Percentiles rank a stretch among this genome's conserved stretches.
phyloP scores from a whole-genome alignment of 768 basidiomycete genomes.

The Phlebiopsis gigantea region DNA sequence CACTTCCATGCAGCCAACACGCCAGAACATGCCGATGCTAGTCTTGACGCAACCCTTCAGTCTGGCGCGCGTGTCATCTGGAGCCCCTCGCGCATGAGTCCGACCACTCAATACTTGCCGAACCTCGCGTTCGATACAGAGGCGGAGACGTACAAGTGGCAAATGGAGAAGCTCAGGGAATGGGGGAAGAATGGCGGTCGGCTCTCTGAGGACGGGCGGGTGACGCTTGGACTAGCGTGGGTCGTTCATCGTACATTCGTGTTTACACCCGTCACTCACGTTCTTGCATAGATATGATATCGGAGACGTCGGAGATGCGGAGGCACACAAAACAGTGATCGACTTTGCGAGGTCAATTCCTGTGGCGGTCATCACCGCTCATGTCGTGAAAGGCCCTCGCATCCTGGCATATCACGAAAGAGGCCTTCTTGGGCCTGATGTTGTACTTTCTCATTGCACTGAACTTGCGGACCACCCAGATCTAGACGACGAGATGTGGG shows the following conservation, averaged over 20 bases:
- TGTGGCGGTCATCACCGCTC: slow-evolving; percentile 22
- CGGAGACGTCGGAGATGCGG: slow-evolving; percentile 8
- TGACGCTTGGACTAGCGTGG: slow-evolving; percentile 25
- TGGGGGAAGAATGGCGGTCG: slow-evolving; percentile 20
- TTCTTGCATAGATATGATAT: slow-evolving; percentile 20
- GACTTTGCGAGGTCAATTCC: slow-evolving; percentile 17
- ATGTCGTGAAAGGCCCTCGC: slow-evolving; percentile 20
- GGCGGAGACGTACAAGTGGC: slow-evolving; percentile 18
- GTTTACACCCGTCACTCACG: too few relatives aligned
- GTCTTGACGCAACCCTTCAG: slow-evolving; percentile 20
- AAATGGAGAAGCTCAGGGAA: slow-evolving; percentile 19
- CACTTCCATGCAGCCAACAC: slow-evolving; percentile 26
- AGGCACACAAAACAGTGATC: slow-evolving; percentile 18
- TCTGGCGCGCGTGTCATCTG: slow-evolving; percentile 26
- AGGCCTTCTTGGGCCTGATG: slow-evolving; percentile 23
- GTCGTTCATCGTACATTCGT: too few relatives aligned
- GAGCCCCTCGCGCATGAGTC: slow-evolving; percentile 23
- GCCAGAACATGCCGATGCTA: slow-evolving; percentile 22
- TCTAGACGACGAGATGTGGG: slow-evolving; percentile 25
- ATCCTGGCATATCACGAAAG: slow-evolving; percentile 21
- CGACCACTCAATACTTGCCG: slow-evolving; percentile 19
- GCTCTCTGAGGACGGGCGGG: slow-evolving; percentile 21
- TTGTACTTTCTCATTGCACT: slow-evolving; percentile 27
- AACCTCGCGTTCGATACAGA: slow-evolving; percentile 18
- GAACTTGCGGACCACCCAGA: slow-evolving; percentile 18